Evolutionary conservation across 1,284 basidiomycete species (phyloP).

Genomic region (Athelia psychrophila): DNA sequence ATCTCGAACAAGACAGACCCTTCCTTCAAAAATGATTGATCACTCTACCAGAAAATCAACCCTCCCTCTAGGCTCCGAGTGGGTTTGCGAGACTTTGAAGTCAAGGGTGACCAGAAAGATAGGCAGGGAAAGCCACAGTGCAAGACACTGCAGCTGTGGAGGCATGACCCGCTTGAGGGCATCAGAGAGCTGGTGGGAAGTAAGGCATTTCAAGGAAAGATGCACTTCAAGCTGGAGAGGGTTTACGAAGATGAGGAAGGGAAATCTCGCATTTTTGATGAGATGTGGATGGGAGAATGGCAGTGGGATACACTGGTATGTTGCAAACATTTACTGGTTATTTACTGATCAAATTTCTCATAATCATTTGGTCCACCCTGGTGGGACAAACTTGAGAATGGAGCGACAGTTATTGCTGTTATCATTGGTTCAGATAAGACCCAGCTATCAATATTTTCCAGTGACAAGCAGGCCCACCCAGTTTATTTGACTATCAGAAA

Average conservation of each 20-base stretch:
- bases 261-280: conserved; percentile 12
- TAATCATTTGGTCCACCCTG: no score
- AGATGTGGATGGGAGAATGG: conserved; percentile 24
- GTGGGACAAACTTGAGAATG: conserved; percentile 23
- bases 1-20: conserved; percentile 9
- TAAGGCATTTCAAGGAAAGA: conserved; percentile 16
- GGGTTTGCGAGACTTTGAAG: conserved; percentile 17
- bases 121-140: neutral
- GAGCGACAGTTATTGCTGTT: conserved; percentile 28
- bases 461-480: conserved; percentile 33
- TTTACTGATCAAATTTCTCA: no score
- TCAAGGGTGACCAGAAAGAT: conserved; percentile 9
- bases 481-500: conserved; percentile 24
- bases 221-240: conserved; percentile 12
- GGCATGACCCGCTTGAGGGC: conserved; percentile 22
- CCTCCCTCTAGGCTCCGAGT: conserved; percentile 20
- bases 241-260: conserved; percentile 14
- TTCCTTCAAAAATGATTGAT: conserved; percentile 19
- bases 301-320: conserved; percentile 22
- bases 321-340: neutral
- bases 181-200: conserved; percentile 23
- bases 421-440: conserved; percentile 40
- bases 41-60: conserved; percentile 26
- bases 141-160: conserved; percentile 18
- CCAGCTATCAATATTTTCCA: conserved; percentile 29